phyloP scores from a whole-genome alignment of 2,329 filamentous ascomycete genomes.

The Arthrobotrys pseudoclavata region DNA sequence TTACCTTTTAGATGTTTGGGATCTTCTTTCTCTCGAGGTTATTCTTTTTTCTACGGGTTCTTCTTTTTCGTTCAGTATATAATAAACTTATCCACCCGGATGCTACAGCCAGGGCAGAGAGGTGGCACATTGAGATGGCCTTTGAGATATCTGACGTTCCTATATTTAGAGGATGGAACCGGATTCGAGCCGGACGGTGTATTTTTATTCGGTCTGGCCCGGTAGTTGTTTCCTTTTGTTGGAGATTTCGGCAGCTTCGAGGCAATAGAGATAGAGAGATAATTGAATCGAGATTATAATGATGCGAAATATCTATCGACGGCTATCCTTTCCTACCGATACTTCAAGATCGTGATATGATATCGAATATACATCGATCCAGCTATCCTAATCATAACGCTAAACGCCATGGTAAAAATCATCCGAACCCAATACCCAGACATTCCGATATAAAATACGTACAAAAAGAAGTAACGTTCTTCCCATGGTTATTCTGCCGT shows the following conservation, averaged over 20 bases:
- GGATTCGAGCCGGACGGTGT: constrained; percentile 10
- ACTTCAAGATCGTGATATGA: neutral
- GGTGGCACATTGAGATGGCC: constrained; percentile 29
- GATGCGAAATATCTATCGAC: neutral
- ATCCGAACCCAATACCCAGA: constrained; percentile 1
- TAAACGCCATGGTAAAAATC: constrained; percentile 16
- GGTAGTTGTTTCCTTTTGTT: constrained; percentile 10
- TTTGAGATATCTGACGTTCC: constrained; percentile 4
- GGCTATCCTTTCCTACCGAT: neutral
- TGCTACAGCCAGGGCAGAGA: constrained; percentile 18
- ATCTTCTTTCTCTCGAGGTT: neutral
- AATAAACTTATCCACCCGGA: constrained; percentile 3
- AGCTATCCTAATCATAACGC: constrained; percentile 22
- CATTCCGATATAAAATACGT: neutral
- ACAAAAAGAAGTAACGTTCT: too few relatives aligned
- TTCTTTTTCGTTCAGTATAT: constrained; percentile 19
- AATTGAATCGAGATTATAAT: constrained; percentile 30
- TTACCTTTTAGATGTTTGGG: constrained; percentile 27
- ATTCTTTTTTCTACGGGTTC: neutral
- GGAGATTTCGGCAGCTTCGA: constrained; percentile 7
- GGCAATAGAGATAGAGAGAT: constrained; percentile 38
- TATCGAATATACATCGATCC: constrained; percentile 17
- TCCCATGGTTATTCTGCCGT: constrained; percentile 15
- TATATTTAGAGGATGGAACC: constrained; percentile 20
- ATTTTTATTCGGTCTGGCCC: constrained; percentile 32